phyloP scores from a whole-genome alignment of 1,139 yeast genomes.

The Pichia sp. region DNA sequence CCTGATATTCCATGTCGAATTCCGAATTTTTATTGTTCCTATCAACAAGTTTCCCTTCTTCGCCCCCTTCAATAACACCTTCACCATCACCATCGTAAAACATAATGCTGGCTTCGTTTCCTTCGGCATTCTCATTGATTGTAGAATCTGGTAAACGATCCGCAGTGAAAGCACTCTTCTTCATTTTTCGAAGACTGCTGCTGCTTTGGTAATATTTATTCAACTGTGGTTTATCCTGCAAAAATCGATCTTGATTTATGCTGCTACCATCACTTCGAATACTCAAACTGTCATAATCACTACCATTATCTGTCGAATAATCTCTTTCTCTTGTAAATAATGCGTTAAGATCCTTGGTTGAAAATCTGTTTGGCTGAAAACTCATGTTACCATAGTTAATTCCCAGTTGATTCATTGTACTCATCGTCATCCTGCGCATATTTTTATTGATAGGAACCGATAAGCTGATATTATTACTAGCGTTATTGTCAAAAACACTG shows the following conservation, averaged over 20 bases:
- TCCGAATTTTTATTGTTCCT: not conserved
- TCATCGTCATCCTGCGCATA: conserved; percentile 9
- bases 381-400: conserved; percentile 10
- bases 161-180: conserved; percentile 49
- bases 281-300: conserved; percentile 4
- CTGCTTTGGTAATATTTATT: not conserved
- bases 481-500: conserved; percentile 4
- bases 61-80: not conserved
- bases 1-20: not conserved
- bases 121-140: conserved; percentile 60
- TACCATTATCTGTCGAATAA: conserved; percentile 33
- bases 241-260: too few species aligned
- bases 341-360: conserved; percentile 10
- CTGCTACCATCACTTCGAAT: not conserved
- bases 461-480: not conserved
- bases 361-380: conserved; percentile 14
- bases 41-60: not conserved
- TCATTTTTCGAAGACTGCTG: conserved; percentile 19
- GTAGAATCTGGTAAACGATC: conserved; percentile 70
- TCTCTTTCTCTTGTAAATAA: conserved; percentile 33
- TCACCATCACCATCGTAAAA: conserved; percentile 22
- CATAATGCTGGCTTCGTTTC: conserved; percentile 49
- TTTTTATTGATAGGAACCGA: too few species aligned
- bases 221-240: too few species aligned
- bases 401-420: conserved; percentile 9